Evolutionary conservation across 371 early-diverging fungal species (phyloP).

Genomic region (Rhizopus arrhizus): DNA sequence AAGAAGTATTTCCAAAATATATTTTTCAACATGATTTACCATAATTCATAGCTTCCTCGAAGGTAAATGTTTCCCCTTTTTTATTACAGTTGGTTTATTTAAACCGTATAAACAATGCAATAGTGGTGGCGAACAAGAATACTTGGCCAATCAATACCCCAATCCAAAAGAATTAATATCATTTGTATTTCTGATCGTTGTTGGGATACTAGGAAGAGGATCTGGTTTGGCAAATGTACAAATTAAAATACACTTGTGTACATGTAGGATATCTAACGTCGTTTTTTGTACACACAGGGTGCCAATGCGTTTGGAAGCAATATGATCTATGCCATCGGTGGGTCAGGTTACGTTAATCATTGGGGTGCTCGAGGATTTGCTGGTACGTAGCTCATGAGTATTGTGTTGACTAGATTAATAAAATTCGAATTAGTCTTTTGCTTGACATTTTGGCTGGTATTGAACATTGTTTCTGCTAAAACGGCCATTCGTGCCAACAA

Average conservation of each 20-base stretch:
- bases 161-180: conserved; percentile 26
- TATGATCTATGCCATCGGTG: conserved; percentile 31
- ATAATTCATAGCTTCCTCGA: conserved; percentile 5
- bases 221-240: conserved; percentile 30
- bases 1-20: not conserved
- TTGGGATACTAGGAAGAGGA: conserved; percentile 22
- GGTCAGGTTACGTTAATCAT: conserved; percentile 20
- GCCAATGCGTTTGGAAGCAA: conserved; percentile 33
- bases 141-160: conserved; percentile 27
- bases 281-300: conserved; percentile 13
- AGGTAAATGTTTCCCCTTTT: conserved; percentile 11
- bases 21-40: not conserved
- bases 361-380: conserved; percentile 35
- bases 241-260: not conserved
- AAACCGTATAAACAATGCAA: too few relatives aligned
- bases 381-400: not conserved
- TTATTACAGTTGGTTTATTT: too few relatives aligned
- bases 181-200: conserved; percentile 30
- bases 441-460: conserved; percentile 30
- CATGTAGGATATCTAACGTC: not conserved
- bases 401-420: not conserved
- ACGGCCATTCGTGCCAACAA: conserved; percentile 28
- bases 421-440: conserved; percentile 27
- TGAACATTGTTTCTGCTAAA: conserved; percentile 31
- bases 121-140: conserved; percentile 36